Evolutionary conservation across 352 stramenopile genomes (phyloP).

Genomic region (Phytopythium boreale): DNA sequence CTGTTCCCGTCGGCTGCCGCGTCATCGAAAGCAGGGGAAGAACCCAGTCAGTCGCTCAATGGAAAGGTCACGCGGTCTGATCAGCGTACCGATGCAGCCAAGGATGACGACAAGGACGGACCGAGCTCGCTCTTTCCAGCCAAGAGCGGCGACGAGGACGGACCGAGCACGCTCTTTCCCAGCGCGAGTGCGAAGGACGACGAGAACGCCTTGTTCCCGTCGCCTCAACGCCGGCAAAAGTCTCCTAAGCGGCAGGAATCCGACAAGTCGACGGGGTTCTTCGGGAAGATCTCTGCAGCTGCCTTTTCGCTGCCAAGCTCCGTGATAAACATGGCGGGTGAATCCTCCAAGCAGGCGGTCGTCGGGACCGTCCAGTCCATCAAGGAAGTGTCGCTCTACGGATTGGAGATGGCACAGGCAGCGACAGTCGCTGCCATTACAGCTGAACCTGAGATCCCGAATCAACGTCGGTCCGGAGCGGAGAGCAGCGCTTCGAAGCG

Average conservation of each 20-base stretch:
- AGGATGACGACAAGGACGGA: constrained; percentile 4
- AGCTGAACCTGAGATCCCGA: constrained; percentile 29
- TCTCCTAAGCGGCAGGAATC: constrained; percentile 15
- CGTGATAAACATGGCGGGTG: constrained; percentile 54
- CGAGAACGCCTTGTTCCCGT: constrained; percentile 17
- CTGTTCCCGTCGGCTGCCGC: constrained; percentile 26
- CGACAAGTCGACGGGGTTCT: constrained; percentile 40
- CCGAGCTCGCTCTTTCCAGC: no score
- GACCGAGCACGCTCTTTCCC: constrained; percentile 8
- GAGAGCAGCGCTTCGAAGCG: background rate
- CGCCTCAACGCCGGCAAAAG: constrained; percentile 10
- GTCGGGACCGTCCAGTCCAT: constrained; percentile 70
- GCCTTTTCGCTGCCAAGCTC: constrained; percentile 61
- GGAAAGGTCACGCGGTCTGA: constrained; percentile 3
- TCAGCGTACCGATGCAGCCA: background rate
- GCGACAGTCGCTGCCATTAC: constrained; percentile 58
- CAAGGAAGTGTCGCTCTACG: constrained; percentile 74
- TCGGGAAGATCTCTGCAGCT: constrained; percentile 56
- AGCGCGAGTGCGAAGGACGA: constrained; percentile 10
- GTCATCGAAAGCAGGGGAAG: constrained; percentile 9
- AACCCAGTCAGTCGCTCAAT: background rate
- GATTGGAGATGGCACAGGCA: constrained; percentile 66
- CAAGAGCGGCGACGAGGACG: constrained; percentile 4
- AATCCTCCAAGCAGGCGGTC: constrained; percentile 63
- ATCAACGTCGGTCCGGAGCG: background rate